Base-by-base conservation (phyloP, 2,329 filamentous ascomycete species). In the Exophiala oligosperma region DNA sequence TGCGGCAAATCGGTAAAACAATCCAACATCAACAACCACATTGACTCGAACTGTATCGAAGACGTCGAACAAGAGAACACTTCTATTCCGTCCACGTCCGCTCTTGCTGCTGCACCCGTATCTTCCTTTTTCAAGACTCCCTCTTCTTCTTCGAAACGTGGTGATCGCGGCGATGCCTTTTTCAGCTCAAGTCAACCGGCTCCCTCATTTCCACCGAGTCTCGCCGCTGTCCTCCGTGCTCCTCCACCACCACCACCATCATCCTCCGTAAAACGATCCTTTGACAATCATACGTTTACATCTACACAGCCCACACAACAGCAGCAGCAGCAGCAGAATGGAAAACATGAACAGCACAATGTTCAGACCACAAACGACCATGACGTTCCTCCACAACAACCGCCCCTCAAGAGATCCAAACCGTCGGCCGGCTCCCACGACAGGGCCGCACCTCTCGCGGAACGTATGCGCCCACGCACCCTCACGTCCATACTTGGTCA, bases 401-500 rank as follows among this genome's bases (percentile, higher is more conserved):
- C 54, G 12, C 68, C 78, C 7, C 65, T 78, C 3, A 92, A 93
- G 72, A 88, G 86, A 69, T 77, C 81, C 12, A 91, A 90, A 74
- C 4, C 32, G 6, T 47, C 79, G 26, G 83, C 77, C 70, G 80
- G 82, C 0, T 78, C 32, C 7, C 32, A 86, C 37, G 83, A 86
- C 57, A 85, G 86, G 67, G 85, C 87, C 0, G 92, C 91, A 7
- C 94, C 94, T 0, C 79, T 99, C 17, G 92, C 94, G 1, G 94
- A 99, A 74, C 89, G 93, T 29, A 96, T 97, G 91, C 86, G 94
- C 3, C 94, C 94, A 1, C 81, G 80, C 56, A 89, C 82, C 0
- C 81, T 99, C 6, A 90, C 97, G 69, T 88, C 96, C 14, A 89
- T 97, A 2, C 92, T 82, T 64, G 94, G 94, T 0, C 94, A 99